Evolutionary conservation across 805 yeast species (phyloP).

Genomic region (Torulaspora maleeae): DNA sequence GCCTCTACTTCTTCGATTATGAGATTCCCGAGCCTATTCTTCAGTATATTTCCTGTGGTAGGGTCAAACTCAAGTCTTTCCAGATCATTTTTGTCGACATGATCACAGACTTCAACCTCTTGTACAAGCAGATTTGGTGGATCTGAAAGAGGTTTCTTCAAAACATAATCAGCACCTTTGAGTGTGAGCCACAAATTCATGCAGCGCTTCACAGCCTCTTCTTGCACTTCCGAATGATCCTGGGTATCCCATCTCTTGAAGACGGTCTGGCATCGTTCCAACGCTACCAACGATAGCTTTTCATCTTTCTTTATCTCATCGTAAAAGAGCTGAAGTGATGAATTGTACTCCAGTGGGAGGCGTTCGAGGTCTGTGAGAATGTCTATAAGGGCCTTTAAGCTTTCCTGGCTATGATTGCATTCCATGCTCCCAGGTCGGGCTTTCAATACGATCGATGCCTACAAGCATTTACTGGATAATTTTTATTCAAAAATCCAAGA

Average conservation of each 20-base stretch:
- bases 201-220: conserved; percentile 14
- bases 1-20: conserved; percentile 31
- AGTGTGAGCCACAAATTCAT: conserved; percentile 18
- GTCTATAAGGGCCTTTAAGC: neutral
- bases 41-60: conserved; percentile 5
- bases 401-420: neutral
- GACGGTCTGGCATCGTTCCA: conserved; percentile 11
- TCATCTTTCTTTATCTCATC: conserved; percentile 8
- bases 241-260: conserved; percentile 13
- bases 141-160: conserved; percentile 4
- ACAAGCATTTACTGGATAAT: neutral
- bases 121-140: conserved; percentile 9
- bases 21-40: conserved; percentile 17
- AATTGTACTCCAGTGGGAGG: conserved; percentile 9
- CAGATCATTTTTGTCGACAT: neutral
- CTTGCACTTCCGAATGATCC: neutral
- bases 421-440: neutral
- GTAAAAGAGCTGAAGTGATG: conserved; percentile 9
- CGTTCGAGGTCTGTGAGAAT: conserved; percentile 7
- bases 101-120: conserved; percentile 11
- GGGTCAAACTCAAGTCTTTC: conserved; percentile 16
- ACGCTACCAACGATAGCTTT: conserved; percentile 4
- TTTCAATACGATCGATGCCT: neutral
- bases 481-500: neutral
- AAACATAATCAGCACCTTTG: conserved; percentile 11